These are phyloP conservation scores for Bocquillonia castaneifolia DNA, from an alignment of 441 rosid species.

Conservation along the genomic window DNA sequence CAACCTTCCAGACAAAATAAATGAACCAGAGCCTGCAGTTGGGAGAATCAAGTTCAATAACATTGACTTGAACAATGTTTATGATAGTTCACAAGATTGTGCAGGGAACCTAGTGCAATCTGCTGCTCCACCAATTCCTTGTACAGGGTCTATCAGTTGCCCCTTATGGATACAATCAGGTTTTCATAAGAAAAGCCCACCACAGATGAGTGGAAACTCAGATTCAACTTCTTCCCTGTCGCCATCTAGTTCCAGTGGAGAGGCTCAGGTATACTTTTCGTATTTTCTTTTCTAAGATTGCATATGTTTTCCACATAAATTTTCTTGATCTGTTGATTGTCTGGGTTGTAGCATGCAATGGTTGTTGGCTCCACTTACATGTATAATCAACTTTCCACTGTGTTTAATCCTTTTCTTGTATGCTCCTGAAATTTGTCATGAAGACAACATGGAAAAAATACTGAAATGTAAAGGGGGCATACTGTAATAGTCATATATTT, in stretches of 20 bases:
- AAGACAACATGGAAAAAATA: not conserved
- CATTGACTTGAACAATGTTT: slow-evolving; percentile 50
- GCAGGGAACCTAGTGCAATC: slow-evolving; percentile 25
- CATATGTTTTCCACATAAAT: not conserved
- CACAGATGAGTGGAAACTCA: slow-evolving; percentile 34
- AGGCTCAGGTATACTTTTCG: slow-evolving; percentile 64
- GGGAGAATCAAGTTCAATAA: slow-evolving; percentile 30
- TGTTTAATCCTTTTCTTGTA: not conserved
- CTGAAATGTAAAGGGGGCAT: not conserved
- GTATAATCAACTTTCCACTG: not conserved
- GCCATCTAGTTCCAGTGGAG: slow-evolving; percentile 52
- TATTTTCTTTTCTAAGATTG: not conserved
- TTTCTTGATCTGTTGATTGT: slow-evolving; percentile 11
- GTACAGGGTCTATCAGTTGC: slow-evolving; percentile 20
- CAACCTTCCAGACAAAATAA: slow-evolving; percentile 20
- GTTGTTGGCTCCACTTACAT: not conserved
- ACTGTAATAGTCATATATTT: not conserved
- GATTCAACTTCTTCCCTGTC: slow-evolving; percentile 44
- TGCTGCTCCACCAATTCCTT: slow-evolving; percentile 21
- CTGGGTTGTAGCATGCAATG: not conserved
- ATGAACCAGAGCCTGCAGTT: slow-evolving; percentile 24
- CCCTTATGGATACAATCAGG: slow-evolving; percentile 27
- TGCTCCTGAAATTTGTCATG: not conserved
- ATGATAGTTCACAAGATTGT: slow-evolving; percentile 38
- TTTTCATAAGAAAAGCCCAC: slow-evolving; percentile 32